Evolutionary conservation across 805 yeast species (phyloP).

Genomic region (Blastobotrys mokoenaii): DNA sequence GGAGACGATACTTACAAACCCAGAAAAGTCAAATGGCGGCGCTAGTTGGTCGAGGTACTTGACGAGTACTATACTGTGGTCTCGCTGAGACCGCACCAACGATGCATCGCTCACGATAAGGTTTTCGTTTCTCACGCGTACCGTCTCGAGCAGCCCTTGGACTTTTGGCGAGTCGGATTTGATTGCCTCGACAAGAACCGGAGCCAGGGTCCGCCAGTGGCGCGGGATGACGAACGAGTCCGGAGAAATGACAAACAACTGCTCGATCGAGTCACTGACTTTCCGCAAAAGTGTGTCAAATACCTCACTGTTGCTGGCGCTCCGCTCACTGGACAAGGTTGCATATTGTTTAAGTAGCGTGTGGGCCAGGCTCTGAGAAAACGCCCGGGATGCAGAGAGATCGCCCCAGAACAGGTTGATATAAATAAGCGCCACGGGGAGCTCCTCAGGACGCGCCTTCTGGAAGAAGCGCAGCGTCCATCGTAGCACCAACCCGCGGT

Average conservation of each 20-base stretch:
- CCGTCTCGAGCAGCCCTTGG: slow-evolving; percentile 9
- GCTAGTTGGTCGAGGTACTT: slow-evolving; percentile 25
- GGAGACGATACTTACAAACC: slow-evolving; percentile 12
- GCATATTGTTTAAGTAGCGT: slow-evolving; percentile 37
- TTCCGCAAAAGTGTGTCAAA: slow-evolving; percentile 21
- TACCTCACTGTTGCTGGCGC: slow-evolving; percentile 6
- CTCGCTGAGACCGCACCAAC: slow-evolving; percentile 14
- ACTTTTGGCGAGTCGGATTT: slow-evolving; percentile 11
- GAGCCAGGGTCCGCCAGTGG: slow-evolving; percentile 23
- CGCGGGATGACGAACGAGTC: slow-evolving; percentile 29
- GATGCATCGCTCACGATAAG: slow-evolving; percentile 18
- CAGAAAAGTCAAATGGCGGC: slow-evolving; percentile 18
- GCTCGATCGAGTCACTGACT: slow-evolving; percentile 11
- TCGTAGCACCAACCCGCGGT: slow-evolving; percentile 49
- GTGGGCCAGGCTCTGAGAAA: slow-evolving; percentile 60
- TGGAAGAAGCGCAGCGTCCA: slow-evolving; percentile 54
- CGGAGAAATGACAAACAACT: slow-evolving; percentile 18
- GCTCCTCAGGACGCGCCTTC: slow-evolving; percentile 30
- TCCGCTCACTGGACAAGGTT: slow-evolving; percentile 20
- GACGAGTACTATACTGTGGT: slow-evolving; percentile 15
- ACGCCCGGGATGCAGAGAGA: slow-evolving; percentile 43
- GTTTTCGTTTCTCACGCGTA: slow-evolving; percentile 19
- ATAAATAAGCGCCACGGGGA: slow-evolving; percentile 45
- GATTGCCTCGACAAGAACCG: slow-evolving; percentile 22
- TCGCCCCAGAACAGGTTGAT: slow-evolving; percentile 67